Evolutionary conservation across 257 asterid genomes (phyloP).

Genomic region (Rauvolfia tetraphylla): DNA sequence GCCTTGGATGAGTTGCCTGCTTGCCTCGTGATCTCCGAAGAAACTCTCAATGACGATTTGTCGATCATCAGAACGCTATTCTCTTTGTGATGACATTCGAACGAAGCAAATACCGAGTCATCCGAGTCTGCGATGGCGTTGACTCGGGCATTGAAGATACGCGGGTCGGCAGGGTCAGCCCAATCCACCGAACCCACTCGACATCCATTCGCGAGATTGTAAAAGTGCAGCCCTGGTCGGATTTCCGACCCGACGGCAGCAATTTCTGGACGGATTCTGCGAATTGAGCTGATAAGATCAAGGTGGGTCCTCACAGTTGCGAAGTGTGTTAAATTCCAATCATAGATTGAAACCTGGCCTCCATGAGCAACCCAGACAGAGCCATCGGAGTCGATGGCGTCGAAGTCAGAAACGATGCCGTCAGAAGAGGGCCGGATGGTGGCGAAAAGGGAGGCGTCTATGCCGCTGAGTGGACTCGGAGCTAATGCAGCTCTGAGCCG

Average conservation of each 20-base stretch:
- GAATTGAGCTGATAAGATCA: slow-evolving; percentile 52
- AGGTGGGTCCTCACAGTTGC: slow-evolving; percentile 76
- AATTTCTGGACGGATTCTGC: slow-evolving; percentile 42
- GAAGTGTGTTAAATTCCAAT: slow-evolving; percentile 69
- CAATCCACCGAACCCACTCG: slow-evolving; percentile 71
- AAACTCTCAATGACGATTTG: slow-evolving; percentile 48
- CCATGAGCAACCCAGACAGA: slow-evolving; percentile 87
- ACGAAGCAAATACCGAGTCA: slow-evolving; percentile 60
- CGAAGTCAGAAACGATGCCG: slow-evolving; percentile 66
- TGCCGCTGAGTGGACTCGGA: slow-evolving; percentile 57
- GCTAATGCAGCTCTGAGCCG: slow-evolving; percentile 72
- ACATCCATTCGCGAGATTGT: slow-evolving; percentile 60
- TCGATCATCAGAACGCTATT: slow-evolving; percentile 72
- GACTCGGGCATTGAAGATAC: slow-evolving; percentile 78
- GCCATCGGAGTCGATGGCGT: slow-evolving; percentile 72
- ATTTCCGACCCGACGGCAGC: slow-evolving; percentile 63
- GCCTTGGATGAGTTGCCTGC: slow-evolving; percentile 68
- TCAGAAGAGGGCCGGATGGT: slow-evolving; percentile 62
- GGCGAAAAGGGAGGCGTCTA: slow-evolving; percentile 53
- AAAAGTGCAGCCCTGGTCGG: slow-evolving; percentile 69
- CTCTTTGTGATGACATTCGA: slow-evolving; percentile 73
- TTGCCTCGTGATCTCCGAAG: slow-evolving; percentile 67
- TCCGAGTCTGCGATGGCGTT: slow-evolving; percentile 61
- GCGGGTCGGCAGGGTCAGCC: slow-evolving; percentile 78
- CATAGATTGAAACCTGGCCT: slow-evolving; percentile 84